Percentiles rank a stretch among this genome's conserved stretches.
Evolutionary conservation across 2,329 filamentous ascomycete species (phyloP).

Genomic region (Samsoniella hepiali): DNA sequence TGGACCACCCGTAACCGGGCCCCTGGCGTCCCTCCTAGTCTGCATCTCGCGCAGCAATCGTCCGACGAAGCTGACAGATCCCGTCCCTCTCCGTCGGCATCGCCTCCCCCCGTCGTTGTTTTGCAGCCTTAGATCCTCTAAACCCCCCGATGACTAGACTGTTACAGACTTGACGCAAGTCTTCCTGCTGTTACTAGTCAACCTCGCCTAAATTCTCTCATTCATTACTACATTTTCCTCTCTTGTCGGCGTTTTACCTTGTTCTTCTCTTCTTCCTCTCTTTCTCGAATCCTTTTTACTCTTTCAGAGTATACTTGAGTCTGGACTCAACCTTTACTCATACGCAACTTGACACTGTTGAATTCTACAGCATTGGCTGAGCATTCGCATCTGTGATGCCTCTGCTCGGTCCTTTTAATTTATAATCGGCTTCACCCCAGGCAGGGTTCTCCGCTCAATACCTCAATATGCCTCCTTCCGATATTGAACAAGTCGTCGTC

Average conservation of each 20-base stretch:
- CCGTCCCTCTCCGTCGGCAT: neutral
- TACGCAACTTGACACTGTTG: neutral
- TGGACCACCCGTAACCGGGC: neutral
- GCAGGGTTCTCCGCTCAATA: neutral
- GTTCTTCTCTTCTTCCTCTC: conserved; percentile 16
- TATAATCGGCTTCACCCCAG: neutral
- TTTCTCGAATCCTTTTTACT: neutral
- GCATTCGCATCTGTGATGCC: conserved; percentile 12
- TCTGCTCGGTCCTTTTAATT: neutral
- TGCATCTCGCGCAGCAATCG: neutral
- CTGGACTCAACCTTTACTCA: neutral
- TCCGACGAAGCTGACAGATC: conserved; percentile 3
- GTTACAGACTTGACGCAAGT: conserved; percentile 18
- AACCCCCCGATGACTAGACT: neutral
- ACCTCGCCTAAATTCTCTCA: conserved; percentile 17
- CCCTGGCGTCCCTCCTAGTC: neutral
- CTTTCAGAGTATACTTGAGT: conserved; percentile 15
- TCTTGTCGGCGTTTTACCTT: conserved; percentile 21
- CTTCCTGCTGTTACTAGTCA: conserved; percentile 10
- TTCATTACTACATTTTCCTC: conserved; percentile 22
- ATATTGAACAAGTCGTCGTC: neutral
- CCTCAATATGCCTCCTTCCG: conserved; percentile 10
- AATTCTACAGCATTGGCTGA: neutral
- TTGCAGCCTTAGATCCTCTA: neutral
- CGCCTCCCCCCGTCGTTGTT: neutral